Conservation (phyloP, 2,329 filamentous ascomycete genomes). For the Dothideomycetes sp. region DNA sequence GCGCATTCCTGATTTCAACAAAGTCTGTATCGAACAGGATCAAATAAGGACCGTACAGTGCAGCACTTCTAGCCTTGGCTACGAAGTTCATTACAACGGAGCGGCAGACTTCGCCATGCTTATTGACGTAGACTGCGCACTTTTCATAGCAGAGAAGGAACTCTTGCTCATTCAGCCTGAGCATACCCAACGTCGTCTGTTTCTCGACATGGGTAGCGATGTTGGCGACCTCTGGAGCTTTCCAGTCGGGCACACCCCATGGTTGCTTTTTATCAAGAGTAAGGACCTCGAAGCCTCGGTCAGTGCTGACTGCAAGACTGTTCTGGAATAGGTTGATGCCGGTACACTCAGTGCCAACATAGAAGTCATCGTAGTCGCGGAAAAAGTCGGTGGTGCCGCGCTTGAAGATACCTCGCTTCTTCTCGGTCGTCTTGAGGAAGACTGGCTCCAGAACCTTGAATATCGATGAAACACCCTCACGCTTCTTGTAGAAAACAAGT, state of each 20-base stretch:
- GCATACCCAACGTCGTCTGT: conserved; percentile 88
- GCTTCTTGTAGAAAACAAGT: conserved; percentile 93
- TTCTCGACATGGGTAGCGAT: conserved; percentile 76
- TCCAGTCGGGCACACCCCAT: conserved; percentile 83
- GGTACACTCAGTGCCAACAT: conserved; percentile 90
- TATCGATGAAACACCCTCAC: conserved; percentile 80
- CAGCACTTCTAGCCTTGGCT: conserved; percentile 78
- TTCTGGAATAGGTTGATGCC: conserved; percentile 94
- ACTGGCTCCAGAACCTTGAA: conserved; percentile 96
- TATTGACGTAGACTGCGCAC: conserved; percentile 95
- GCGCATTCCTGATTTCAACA: conserved; percentile 90
- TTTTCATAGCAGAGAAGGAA: conserved; percentile 92
- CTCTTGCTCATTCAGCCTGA: conserved; percentile 76
- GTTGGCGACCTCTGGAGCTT: conserved; percentile 64
- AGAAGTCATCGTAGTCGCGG: conserved; percentile 97
- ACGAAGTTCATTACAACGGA: conserved; percentile 98
- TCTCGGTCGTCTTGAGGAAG: conserved; percentile 82
- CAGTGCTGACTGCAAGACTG: conserved; percentile 81
- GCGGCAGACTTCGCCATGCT: conserved; percentile 89
- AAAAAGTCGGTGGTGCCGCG: conserved; percentile 84
- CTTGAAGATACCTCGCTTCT: conserved; percentile 59
- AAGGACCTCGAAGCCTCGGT: conserved; percentile 88
- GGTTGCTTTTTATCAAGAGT: conserved; percentile 95
- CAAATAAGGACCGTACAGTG: conserved; percentile 83
- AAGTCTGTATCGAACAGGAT: conserved; percentile 93